Evolutionary conservation across 371 early-diverging fungal genomes (phyloP).

Genomic region (Coemansia sp.): DNA sequence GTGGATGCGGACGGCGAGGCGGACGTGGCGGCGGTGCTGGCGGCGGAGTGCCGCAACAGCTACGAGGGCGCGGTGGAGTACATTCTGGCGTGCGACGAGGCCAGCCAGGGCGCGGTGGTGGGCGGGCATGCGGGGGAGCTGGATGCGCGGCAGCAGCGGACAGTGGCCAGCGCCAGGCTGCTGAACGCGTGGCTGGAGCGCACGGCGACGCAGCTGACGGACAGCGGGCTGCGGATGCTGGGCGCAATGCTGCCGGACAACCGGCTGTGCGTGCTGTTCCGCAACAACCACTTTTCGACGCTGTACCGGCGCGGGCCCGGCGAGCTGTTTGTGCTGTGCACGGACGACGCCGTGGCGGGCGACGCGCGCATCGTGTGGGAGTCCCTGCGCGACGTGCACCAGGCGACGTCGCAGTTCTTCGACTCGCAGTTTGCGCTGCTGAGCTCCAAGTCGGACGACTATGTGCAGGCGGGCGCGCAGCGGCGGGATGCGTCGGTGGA

Average conservation of each 20-base stretch:
- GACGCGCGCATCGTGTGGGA: constrained; percentile 75
- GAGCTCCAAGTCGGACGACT: constrained; percentile 18
- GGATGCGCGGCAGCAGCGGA: not conserved
- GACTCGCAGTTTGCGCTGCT: constrained; percentile 60
- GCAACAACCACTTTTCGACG: constrained; percentile 92
- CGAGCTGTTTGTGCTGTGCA: constrained; percentile 76
- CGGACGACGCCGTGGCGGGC: constrained; percentile 77
- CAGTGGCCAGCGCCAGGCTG: constrained; percentile 14
- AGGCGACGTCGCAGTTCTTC: constrained; percentile 64
- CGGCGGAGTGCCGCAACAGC: constrained; percentile 53
- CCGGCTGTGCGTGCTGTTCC: constrained; percentile 75
- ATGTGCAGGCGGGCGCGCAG: constrained; percentile 11
- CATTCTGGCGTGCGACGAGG: constrained; percentile 67
- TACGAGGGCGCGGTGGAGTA: constrained; percentile 83
- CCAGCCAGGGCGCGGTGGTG: constrained; percentile 14
- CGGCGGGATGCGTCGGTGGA: not conserved
- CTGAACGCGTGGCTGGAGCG: constrained; percentile 63
- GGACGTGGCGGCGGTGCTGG: constrained; percentile 57
- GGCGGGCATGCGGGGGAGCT: not conserved
- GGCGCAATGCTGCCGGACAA: constrained; percentile 61
- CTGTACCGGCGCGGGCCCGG: constrained; percentile 66
- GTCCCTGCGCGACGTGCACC: constrained; percentile 67
- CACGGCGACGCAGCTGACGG: constrained; percentile 84
- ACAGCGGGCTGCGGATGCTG: constrained; percentile 69
- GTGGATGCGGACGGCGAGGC: constrained; percentile 70